phyloP scores from a whole-genome alignment of 2,329 filamentous ascomycete species.

The Colletotrichum truncatum region DNA sequence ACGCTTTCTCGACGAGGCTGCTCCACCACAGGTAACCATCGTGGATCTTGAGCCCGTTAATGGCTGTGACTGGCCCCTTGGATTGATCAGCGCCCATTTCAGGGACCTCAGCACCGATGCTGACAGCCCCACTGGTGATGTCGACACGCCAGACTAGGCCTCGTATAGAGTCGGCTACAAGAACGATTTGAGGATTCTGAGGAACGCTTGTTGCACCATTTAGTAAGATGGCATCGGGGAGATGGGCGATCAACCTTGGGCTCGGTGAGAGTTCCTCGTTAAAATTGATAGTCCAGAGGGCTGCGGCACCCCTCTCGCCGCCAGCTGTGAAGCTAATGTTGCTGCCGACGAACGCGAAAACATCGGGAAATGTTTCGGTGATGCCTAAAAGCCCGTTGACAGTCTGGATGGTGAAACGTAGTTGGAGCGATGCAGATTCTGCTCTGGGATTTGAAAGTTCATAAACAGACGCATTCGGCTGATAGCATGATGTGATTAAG shows the following conservation, averaged over 20 bases:
- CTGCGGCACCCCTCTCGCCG: not conserved
- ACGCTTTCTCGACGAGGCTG: constrained; percentile 50
- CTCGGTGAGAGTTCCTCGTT: not conserved
- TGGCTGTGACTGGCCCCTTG: constrained; percentile 43
- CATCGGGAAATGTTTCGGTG: constrained; percentile 29
- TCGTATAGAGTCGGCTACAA: constrained; percentile 36
- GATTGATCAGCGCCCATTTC: constrained; percentile 49
- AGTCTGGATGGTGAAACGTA: constrained; percentile 2
- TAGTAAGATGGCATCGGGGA: constrained; percentile 33
- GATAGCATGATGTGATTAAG: constrained; percentile 35
- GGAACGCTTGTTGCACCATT: constrained; percentile 36
- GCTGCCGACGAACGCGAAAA: constrained; percentile 32
- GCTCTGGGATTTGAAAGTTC: too few species aligned
- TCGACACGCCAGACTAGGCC: constrained; percentile 39
- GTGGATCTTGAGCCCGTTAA: constrained; percentile 50
- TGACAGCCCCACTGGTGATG: constrained; percentile 30
- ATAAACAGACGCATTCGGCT: constrained; percentile 18
- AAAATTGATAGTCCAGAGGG: not conserved
- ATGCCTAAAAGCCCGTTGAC: constrained; percentile 28
- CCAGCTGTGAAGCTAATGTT: not conserved
- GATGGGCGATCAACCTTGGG: constrained; percentile 23
- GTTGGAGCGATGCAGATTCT: too few species aligned
- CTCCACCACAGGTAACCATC: constrained; percentile 56
- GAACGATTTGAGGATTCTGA: constrained; percentile 18
- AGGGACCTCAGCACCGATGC: constrained; percentile 31